Conservation (phyloP, 768 basidiomycete genomes). For the Mycena sanguinolenta region DNA sequence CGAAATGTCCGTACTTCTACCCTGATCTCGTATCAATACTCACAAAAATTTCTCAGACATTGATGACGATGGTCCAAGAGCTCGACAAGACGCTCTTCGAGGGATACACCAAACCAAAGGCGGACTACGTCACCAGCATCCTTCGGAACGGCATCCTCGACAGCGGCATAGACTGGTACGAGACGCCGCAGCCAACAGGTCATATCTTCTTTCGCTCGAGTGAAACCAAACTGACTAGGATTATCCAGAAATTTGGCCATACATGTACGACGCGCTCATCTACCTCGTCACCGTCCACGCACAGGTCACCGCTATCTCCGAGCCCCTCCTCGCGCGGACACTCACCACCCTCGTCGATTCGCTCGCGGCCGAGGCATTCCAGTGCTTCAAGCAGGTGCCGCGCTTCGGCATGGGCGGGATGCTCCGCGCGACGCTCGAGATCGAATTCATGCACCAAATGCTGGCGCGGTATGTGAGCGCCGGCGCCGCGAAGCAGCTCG, state of each 20-base stretch:
- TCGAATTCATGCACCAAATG: constrained; percentile 99
- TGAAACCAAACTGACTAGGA: not conserved
- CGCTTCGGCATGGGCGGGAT: constrained; percentile 98
- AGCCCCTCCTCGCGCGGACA: constrained; percentile 84
- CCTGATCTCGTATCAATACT: constrained; percentile 9
- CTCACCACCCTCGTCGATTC: constrained; percentile 86
- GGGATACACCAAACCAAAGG: constrained; percentile 87
- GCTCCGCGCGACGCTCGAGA: constrained; percentile 97
- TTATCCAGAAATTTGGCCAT: constrained; percentile 87
- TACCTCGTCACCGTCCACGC: constrained; percentile 93
- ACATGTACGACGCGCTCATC: constrained; percentile 92
- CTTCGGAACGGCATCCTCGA: constrained; percentile 87
- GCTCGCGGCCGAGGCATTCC: constrained; percentile 85
- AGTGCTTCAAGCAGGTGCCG: constrained; percentile 89
- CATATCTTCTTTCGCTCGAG: constrained; percentile 36
- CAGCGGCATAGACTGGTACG: constrained; percentile 91
- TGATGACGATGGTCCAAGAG: constrained; percentile 83
- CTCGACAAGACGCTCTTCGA: constrained; percentile 93
- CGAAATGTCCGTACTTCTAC: constrained; percentile 62
- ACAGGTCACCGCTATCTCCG: constrained; percentile 86
- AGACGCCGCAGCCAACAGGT: constrained; percentile 94
- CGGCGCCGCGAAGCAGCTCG: constrained; percentile 84
- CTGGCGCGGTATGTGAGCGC: constrained; percentile 89
- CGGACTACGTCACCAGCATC: constrained; percentile 73
- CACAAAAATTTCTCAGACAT: constrained; percentile 58